Evolutionary conservation across 192 early-diverging fungal genomes (phyloP).

Genomic region (Ramicandelaber brevisporus): DNA sequence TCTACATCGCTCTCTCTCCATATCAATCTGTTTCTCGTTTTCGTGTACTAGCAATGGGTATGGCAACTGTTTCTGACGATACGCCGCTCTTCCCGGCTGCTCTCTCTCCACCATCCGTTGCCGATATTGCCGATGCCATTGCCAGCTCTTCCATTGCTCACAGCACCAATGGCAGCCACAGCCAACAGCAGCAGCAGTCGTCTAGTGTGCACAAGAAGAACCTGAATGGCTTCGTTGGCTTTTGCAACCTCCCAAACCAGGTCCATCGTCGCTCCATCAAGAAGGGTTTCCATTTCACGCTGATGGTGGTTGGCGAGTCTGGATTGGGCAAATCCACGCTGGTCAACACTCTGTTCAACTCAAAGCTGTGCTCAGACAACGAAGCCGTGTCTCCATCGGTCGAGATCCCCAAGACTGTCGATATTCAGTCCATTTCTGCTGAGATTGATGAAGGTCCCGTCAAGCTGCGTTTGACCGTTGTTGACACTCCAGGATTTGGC

Average conservation of each 20-base stretch:
- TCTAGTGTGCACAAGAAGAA: conserved; percentile 22
- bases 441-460: conserved; percentile 96
- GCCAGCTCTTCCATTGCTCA: neutral
- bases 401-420: conserved; percentile 44
- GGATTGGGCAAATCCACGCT: conserved; percentile 94
- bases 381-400: conserved; percentile 34
- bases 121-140: neutral
- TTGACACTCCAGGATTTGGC: conserved; percentile 94
- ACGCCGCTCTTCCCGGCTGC: neutral
- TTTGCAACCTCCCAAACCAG: conserved; percentile 86
- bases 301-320: conserved; percentile 92
- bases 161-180: neutral
- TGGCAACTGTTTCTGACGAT: neutral
- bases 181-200: conserved; percentile 2
- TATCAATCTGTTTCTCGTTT: neutral
- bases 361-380: conserved; percentile 63
- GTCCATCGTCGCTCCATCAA: conserved; percentile 84
- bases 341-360: conserved; percentile 91
- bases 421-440: conserved; percentile 51
- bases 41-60: neutral
- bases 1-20: no score
- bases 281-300: conserved; percentile 81
- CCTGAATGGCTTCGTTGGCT: conserved; percentile 74
- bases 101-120: neutral
- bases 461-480: conserved; percentile 73